Evolutionary conservation across 257 asterid species (phyloP).

Genomic region (Handroanthus guayacan): DNA sequence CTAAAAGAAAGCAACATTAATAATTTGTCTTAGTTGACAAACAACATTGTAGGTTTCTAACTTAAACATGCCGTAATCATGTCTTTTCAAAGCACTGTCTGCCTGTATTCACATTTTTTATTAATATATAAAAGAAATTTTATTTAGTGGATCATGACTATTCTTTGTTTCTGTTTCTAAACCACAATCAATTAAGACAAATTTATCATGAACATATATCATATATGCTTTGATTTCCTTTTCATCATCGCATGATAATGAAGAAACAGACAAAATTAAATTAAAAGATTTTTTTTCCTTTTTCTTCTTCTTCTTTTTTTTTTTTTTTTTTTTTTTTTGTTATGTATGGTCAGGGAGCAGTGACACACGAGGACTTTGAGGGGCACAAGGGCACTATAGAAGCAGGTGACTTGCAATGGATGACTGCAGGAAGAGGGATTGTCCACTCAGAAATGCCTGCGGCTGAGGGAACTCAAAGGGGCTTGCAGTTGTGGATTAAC

Average conservation of each 20-base stretch:
- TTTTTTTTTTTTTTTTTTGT: too few relatives aligned
- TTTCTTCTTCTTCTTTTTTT: too few relatives aligned
- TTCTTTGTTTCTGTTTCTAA: too few relatives aligned
- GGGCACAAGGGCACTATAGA: constrained; percentile 85
- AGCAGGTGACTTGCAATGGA: constrained; percentile 94
- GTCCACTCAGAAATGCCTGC: constrained; percentile 98
- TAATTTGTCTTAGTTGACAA: constrained; percentile 29
- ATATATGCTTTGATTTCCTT: too few relatives aligned
- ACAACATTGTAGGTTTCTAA: neutral
- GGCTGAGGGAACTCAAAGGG: constrained; percentile 73
- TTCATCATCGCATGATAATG: too few relatives aligned
- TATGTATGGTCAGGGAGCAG: constrained; percentile 60
- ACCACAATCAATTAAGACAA: neutral
- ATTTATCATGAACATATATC: too few relatives aligned
- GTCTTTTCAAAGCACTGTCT: neutral
- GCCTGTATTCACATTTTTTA: neutral
- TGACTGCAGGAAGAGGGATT: constrained; percentile 97
- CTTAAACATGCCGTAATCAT: constrained; percentile 20
- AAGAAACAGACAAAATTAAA: neutral
- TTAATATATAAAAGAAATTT: too few relatives aligned
- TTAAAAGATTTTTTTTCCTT: too few relatives aligned
- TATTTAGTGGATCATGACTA: too few relatives aligned
- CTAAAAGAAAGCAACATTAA: constrained; percentile 37
- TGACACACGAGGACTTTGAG: constrained; percentile 82
- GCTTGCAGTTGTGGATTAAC: constrained; percentile 90